phyloP scores from a whole-genome alignment of 2,329 filamentous ascomycete genomes.

The Nemania sp. region DNA sequence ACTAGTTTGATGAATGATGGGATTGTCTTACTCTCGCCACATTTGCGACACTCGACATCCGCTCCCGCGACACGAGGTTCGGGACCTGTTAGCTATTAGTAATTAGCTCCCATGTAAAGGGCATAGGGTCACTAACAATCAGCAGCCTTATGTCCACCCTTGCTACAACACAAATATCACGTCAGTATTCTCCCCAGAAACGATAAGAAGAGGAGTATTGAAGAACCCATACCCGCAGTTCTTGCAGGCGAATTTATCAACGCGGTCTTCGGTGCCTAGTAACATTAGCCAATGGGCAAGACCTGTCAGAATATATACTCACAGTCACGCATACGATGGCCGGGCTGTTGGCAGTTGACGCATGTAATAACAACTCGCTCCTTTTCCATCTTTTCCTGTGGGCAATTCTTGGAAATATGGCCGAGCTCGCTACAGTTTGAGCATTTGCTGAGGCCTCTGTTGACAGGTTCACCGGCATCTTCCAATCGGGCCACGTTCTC shows the following conservation, averaged over 20 bases:
- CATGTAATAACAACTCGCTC: constrained; percentile 66
- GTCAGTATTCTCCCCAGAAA: constrained; percentile 12
- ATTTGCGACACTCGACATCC: constrained; percentile 74
- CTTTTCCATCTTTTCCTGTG: constrained; percentile 66
- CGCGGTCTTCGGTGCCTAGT: constrained; percentile 68
- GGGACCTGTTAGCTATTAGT: constrained; percentile 51
- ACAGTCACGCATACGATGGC: constrained; percentile 79
- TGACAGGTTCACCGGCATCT: constrained; percentile 73
- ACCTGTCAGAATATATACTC: constrained; percentile 48
- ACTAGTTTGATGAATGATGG: not conserved
- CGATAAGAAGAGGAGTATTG: not conserved
- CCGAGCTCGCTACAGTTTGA: constrained; percentile 73
- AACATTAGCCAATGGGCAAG: constrained; percentile 35
- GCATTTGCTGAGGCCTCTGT: constrained; percentile 70
- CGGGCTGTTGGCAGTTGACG: constrained; percentile 72
- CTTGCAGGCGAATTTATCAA: constrained; percentile 74
- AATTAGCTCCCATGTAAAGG: constrained; percentile 12
- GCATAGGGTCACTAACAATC: constrained; percentile 59
- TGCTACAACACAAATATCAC: constrained; percentile 45
- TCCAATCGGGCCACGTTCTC: constrained; percentile 74
- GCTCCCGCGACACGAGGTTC: constrained; percentile 71
- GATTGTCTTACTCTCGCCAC: constrained; percentile 65
- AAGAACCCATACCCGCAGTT: constrained; percentile 68
- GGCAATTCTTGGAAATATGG: constrained; percentile 71
- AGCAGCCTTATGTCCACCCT: constrained; percentile 63